Percentiles rank a stretch among this genome's conserved stretches.
phyloP scores from a whole-genome alignment of 2,329 filamentous ascomycete genomes.

The Rugonectria rugulosa region DNA sequence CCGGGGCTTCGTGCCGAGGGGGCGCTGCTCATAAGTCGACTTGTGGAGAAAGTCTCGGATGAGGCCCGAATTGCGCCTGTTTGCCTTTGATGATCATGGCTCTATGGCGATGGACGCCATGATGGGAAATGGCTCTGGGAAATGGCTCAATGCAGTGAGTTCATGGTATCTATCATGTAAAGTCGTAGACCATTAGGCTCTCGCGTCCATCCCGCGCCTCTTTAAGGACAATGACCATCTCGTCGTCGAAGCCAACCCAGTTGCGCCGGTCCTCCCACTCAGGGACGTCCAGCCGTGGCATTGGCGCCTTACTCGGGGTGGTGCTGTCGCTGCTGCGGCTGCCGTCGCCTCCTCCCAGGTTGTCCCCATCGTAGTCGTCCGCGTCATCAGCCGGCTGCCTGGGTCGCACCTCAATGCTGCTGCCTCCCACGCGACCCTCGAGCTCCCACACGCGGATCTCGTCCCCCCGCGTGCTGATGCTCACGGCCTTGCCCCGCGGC shows the following conservation, averaged over 20 bases:
- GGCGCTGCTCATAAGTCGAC: neutral
- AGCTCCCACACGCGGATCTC: slow-evolving; percentile 90
- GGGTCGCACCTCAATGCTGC: slow-evolving; percentile 62
- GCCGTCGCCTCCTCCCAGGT: neutral
- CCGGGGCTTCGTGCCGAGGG: neutral
- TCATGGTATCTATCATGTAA: slow-evolving; percentile 59
- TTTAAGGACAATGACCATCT: slow-evolving; percentile 87
- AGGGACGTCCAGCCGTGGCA: slow-evolving; percentile 15
- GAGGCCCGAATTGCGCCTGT: neutral
- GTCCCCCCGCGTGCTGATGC: slow-evolving; percentile 81
- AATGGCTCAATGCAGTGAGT: slow-evolving; percentile 3
- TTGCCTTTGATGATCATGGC: neutral
- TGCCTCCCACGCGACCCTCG: slow-evolving; percentile 69
- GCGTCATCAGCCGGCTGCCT: slow-evolving; percentile 38
- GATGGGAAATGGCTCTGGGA: too few species aligned
- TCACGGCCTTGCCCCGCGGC: slow-evolving; percentile 85
- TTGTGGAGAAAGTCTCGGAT: neutral
- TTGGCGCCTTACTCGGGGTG: slow-evolving; percentile 4
- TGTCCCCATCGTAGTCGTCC: slow-evolving; percentile 21
- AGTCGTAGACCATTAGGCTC: slow-evolving; percentile 85
- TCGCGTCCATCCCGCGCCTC: slow-evolving; percentile 73
- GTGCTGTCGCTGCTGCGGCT: neutral
- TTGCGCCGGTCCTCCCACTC: slow-evolving; percentile 58
- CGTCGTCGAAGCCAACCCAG: slow-evolving; percentile 89
- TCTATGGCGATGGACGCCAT: slow-evolving; percentile 1